Percentiles rank a stretch among this genome's conserved stretches.
phyloP scores from a whole-genome alignment of 495 filamentous ascomycete genomes.

The Penicillium arizonense region DNA sequence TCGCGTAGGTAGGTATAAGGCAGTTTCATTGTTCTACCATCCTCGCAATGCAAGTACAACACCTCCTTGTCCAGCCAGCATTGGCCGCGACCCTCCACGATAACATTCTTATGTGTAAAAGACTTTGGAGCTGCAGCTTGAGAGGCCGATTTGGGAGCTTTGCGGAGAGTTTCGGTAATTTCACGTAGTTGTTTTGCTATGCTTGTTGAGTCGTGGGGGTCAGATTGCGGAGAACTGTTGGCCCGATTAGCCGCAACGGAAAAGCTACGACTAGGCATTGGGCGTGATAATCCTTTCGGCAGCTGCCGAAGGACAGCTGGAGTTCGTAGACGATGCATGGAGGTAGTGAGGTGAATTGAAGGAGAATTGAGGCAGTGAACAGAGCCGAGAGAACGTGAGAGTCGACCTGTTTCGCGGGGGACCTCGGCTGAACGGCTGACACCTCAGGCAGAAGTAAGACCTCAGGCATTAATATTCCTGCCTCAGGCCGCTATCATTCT shows the following conservation, averaged over 20 bases:
- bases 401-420: too few relatives aligned
- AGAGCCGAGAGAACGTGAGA: too few relatives aligned
- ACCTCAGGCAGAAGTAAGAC: not conserved
- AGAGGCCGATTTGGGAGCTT: too few relatives aligned
- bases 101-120: too few relatives aligned
- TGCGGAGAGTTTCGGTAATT: too few relatives aligned
- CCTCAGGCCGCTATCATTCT: not conserved
- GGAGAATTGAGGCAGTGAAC: not conserved
- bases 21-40: not conserved
- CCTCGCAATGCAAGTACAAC: conserved; percentile 3
- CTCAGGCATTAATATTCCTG: not conserved
- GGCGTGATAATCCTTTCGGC: conserved; percentile 1
- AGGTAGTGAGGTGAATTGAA: too few relatives aligned
- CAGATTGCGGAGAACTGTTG: not conserved
- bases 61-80: not conserved
- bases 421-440: not conserved
- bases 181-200: too few relatives aligned
- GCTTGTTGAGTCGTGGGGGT: not conserved
- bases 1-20: conserved; percentile 68
- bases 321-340: conserved; percentile 13
- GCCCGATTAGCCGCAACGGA: not conserved
- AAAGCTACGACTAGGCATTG: conserved; percentile 9
- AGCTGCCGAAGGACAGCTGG: conserved; percentile 5
- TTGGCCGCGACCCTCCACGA: too few relatives aligned
- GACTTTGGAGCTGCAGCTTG: too few relatives aligned